phyloP scores from a whole-genome alignment of 1,284 basidiomycete genomes.

The Phlebopus sp. region DNA sequence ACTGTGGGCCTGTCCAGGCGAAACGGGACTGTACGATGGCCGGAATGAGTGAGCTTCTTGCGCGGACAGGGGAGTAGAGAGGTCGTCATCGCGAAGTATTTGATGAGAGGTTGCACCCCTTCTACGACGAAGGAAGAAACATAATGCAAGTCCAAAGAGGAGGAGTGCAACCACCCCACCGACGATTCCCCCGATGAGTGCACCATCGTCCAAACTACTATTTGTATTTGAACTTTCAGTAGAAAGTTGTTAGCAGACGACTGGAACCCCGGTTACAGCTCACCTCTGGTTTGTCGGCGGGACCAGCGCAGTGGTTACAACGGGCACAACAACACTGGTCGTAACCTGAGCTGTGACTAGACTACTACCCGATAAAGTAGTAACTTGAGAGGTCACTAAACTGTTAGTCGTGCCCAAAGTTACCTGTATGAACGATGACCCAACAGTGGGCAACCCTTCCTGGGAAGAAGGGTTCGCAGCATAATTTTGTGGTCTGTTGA shows the following conservation, averaged over 20 bases:
- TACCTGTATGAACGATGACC: not conserved
- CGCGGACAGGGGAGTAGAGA: not conserved
- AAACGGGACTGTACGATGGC: not conserved
- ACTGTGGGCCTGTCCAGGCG: not conserved
- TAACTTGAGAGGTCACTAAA: not conserved
- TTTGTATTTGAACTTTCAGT: not conserved
- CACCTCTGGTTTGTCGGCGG: not conserved
- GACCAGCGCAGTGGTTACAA: not conserved
- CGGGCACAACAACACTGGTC: not conserved
- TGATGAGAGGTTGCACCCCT: not conserved
- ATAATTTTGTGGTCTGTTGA: not conserved
- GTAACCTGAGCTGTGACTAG: too few relatives aligned
- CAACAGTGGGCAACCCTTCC: not conserved
- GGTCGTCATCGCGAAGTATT: not conserved
- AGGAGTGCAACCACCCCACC: slow-evolving; percentile 3
- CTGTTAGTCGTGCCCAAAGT: not conserved
- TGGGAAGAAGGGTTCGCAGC: not conserved
- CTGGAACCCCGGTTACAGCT: not conserved
- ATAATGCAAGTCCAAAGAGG: not conserved
- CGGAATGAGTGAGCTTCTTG: slow-evolving; percentile 1
- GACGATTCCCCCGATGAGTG: slow-evolving; percentile 6
- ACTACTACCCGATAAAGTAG: not conserved
- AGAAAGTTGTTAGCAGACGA: too few relatives aligned
- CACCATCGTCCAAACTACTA: not conserved
- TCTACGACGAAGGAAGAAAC: slow-evolving; percentile 1